Evolutionary conservation across 2,329 filamentous ascomycete genomes (phyloP), one percentile per base, ranked within the genome.

Genomic region (Fusarium fracticaudum): DNA sequence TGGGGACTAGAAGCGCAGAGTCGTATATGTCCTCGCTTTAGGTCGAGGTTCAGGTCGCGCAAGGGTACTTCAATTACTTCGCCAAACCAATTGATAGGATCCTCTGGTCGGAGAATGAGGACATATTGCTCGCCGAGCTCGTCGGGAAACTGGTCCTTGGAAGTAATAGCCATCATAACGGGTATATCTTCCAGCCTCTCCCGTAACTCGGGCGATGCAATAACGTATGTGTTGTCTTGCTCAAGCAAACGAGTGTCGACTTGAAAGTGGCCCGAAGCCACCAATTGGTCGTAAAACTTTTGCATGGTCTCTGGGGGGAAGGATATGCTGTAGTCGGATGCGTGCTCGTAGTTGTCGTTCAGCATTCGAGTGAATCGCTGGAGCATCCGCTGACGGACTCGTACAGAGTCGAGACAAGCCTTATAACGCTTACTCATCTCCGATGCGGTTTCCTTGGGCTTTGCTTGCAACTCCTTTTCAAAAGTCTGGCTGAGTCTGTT

Each of bases 361-460:
- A 99, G 84, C 80, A 97, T 94, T 74, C 95, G 91, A 24, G 94
- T 96, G 83, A 98, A 98, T 69, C 96, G 94, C 81, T 98, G 97
- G 72, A 99, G 87, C 89, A 98, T 98, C 82, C 96, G 90, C 83
- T 99, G 96, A 29, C 96, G 91, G 65, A 98, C 95, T 78, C 96
- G 94, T 29, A 98, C 97, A 2, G 96, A 98, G 81, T 99, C 96
- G 6, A 99, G 86, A 72, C 95, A 95, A 71, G 94, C 93, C 84
- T 98, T 98, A 86, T 98, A 99, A 51, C 96, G 91, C 85, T 97
- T 98, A 82, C 96, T 97, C 93, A 98, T 97, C 72, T 98, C 96
- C 14, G 90, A 85, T 2, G 92, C 90, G 64, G 92, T 93, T 83
- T 98, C 95, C 76, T 95, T 94, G 3, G 94, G 92, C 76, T 94